These are phyloP conservation scores for Colletotrichum aenigma DNA, from an alignment of 2,329 filamentous ascomycete genomes.

Conservation along the genomic window DNA sequence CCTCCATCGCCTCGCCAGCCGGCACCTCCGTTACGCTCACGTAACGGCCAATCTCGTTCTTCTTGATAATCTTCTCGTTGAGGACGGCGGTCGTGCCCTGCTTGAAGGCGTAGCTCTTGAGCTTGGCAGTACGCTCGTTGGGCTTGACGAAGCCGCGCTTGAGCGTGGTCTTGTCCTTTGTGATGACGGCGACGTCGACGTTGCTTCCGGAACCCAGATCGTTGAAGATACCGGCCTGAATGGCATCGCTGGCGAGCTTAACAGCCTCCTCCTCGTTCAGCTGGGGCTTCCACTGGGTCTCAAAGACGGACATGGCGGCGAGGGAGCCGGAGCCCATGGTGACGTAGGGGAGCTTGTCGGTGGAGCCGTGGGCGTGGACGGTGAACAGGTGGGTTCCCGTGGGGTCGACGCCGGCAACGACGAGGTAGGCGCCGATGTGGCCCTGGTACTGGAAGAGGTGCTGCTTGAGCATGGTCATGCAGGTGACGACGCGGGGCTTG, in stretches of 20 bases:
- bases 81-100: slow-evolving; percentile 94
- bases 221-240: slow-evolving; percentile 97
- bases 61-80: slow-evolving; percentile 95
- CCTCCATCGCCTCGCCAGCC: slow-evolving; percentile 72
- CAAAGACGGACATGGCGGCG: slow-evolving; percentile 97
- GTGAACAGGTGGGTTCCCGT: slow-evolving; percentile 96
- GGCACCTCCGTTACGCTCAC: slow-evolving; percentile 88
- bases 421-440: slow-evolving; percentile 96
- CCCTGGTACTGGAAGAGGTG: slow-evolving; percentile 99
- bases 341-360: slow-evolving; percentile 98
- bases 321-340: slow-evolving; percentile 98
- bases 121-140: slow-evolving; percentile 89
- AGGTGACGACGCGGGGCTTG: slow-evolving; percentile 95
- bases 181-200: slow-evolving; percentile 96
- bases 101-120: slow-evolving; percentile 89
- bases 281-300: slow-evolving; percentile 88
- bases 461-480: slow-evolving; percentile 99
- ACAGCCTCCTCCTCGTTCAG: slow-evolving; percentile 83
- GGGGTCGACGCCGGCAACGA: slow-evolving; percentile 94
- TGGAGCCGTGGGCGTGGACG: slow-evolving; percentile 96
- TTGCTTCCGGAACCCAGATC: slow-evolving; percentile 96
- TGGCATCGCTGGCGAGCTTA: slow-evolving; percentile 82
- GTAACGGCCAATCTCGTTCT: slow-evolving; percentile 92
- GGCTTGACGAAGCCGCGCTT: slow-evolving; percentile 92
- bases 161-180: slow-evolving; percentile 90